Percentiles rank a stretch among this genome's conserved stretches.
These are phyloP conservation scores for Thielaviopsis populi DNA, from an alignment of 2,329 filamentous ascomycete genomes.

Conservation along the genomic window DNA sequence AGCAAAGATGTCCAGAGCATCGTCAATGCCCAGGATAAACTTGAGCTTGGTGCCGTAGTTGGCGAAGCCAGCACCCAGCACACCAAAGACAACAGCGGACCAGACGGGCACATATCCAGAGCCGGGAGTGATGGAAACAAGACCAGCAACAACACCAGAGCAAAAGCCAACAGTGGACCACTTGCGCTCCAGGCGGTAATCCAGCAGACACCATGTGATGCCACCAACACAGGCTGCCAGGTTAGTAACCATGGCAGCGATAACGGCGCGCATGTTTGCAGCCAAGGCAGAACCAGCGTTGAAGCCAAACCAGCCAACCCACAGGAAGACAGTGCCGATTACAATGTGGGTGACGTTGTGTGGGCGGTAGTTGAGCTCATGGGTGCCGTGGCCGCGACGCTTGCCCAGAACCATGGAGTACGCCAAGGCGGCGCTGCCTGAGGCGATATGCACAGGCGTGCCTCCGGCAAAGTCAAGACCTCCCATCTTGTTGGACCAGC, in stretches of 20 bases:
- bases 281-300: conserved; percentile 72
- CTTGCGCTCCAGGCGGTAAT: conserved; percentile 78
- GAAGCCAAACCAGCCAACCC: conserved; percentile 94
- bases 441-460: conserved; percentile 78
- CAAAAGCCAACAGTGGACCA: conserved; percentile 92
- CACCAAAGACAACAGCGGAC: conserved; percentile 66
- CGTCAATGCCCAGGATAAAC: conserved; percentile 65
- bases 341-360: conserved; percentile 91
- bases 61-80: conserved; percentile 60
- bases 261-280: conserved; percentile 70
- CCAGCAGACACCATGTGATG: conserved; percentile 77
- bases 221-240: conserved; percentile 71
- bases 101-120: conserved; percentile 76
- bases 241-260: conserved; percentile 78
- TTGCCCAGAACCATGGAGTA: conserved; percentile 89
- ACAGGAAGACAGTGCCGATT: conserved; percentile 82
- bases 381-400: conserved; percentile 67
- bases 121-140: conserved; percentile 78
- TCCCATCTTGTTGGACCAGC: conserved; percentile 68
- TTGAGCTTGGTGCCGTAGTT: conserved; percentile 90
- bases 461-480: conserved; percentile 81
- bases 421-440: conserved; percentile 67
- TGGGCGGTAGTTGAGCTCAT: conserved; percentile 79
- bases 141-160: conserved; percentile 72
- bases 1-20: conserved; percentile 78